Base-by-base conservation (phyloP, 2,329 filamentous ascomycete genomes). In the Elsinoe ampelina region DNA sequence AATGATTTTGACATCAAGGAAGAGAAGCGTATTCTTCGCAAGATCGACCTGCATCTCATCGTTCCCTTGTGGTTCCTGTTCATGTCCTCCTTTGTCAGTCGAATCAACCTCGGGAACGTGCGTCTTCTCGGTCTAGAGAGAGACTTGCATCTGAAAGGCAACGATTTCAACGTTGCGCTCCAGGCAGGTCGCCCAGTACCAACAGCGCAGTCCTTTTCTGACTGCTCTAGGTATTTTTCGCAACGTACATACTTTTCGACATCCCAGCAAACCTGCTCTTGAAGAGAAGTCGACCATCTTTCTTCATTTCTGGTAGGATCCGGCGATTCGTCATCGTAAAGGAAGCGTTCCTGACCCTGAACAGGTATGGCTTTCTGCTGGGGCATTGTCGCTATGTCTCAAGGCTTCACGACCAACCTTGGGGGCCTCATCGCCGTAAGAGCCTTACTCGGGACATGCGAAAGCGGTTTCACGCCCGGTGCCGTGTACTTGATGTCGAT, bases 71-170 rank as follows among this genome's bases (percentile, higher is more conserved):
- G 54, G 54, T 56, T 35, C 26, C 11, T 56, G 8, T 56, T 56
- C 26, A 17, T 56, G 26, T 35, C 63, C 20, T 66, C 71, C 4
- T 77, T 76, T 59, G 65, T 77, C 4, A 74, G 76, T 59, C 68
- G 74, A n/a, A 70, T 64, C 30, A 69, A 70, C 42, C 61, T 61
- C 63, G 70, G 68, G 22, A 73, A 73, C 64, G 71, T 71, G 4
- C 66, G 63, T 19, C 71, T 72, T 41, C 65, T 70, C 56, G 70
- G 71, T 11, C 60, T 73, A 19, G 66, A 69, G 30, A 63, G 65
- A 26, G 66, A 70, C 52, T 61, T 72, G 11, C 48, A 67, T 22
- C 65, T 72, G 38, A 63, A 64, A 36, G 67, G 67, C 15, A 67
- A 70, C 51, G 60, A 66, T 6, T 72, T 68, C 66, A 72, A 71